Evolutionary conservation across 345 rosid genomes (phyloP).

Genomic region (Eucalyptus sp.): DNA sequence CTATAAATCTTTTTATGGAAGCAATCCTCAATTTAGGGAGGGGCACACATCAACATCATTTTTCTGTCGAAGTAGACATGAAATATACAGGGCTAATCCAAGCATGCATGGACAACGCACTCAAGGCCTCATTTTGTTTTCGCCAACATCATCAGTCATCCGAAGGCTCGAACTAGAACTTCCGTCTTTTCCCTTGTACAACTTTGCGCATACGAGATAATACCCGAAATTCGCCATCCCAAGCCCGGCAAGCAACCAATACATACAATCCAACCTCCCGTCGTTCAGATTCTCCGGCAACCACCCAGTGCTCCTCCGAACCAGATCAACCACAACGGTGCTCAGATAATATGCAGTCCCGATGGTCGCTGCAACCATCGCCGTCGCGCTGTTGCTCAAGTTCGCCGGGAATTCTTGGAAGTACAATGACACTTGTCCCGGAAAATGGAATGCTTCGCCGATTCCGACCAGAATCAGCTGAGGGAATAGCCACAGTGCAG

Average conservation of each 20-base stretch:
- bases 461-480: conserved; percentile 25
- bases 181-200: neutral
- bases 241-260: conserved; percentile 20
- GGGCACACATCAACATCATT: neutral
- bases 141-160: neutral
- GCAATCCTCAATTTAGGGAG: neutral
- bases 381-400: conserved; percentile 25
- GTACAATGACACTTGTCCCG: conserved; percentile 23
- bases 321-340: conserved; percentile 18
- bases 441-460: conserved; percentile 37
- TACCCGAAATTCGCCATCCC: conserved; percentile 32
- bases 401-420: conserved; percentile 40
- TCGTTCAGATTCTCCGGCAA: conserved; percentile 28
- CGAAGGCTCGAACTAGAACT: neutral
- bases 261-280: conserved; percentile 34
- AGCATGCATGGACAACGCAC: neutral
- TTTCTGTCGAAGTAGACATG: neutral
- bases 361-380: conserved; percentile 21
- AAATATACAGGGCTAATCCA: neutral
- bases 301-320: conserved; percentile 27
- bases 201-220: conserved; percentile 19
- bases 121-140: neutral
- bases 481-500: conserved; percentile 36
- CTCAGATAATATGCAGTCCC: conserved; percentile 26
- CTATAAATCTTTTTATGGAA: neutral